Base-by-base conservation (phyloP, 1,139 yeast genomes). In the Sugiyamaella castrensis region DNA sequence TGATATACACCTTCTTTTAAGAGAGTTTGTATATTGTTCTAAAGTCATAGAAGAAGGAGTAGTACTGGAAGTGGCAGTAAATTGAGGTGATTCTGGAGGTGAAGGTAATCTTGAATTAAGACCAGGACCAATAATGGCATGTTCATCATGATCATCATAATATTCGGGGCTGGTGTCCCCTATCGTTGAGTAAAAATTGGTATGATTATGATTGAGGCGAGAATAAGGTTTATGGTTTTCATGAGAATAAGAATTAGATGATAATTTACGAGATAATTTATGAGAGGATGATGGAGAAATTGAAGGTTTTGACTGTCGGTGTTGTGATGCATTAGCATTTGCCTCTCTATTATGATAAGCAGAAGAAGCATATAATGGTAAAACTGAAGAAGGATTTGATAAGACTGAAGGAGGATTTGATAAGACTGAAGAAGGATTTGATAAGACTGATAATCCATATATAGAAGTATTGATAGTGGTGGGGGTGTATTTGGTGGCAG, bases 1-100 rank as follows among this genome's bases (percentile, higher is more conserved):
- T 4, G 97, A 87, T 30, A 92, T 83, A 66, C 98, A 92, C 51
- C 79, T 55, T 24, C 71, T 58, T 35, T 54, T 56, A 38, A 43
- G 16, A 33, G 55, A 52, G 13, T 45, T 45, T 12, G 49, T 45
- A 37, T 41, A 43, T 15, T 54, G 49, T 46, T 38, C 48, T 9
- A 46, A 50, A 30, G 52, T 36, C 47, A 40, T 44, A 5, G 45
- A 27, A 26, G 51, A 45, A 13, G 37, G 13, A 19, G 24, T 19
- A 29, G 10, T 26, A 28, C 26, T 37, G 19, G 34, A 28, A 8
- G 43, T 26, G 15, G 32, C 35, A n/a, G 41, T 24, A 8, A 29
- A 32, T 15, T 35, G 48, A 29, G 43, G 55, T 11, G 59, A 54
- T 13, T 53, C 50, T 4, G 57, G 57, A 2, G 59, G 59, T 27